These are phyloP conservation scores for Xylariaceae sp. DNA, from an alignment of 2,329 filamentous ascomycete species.

Conservation along the genomic window DNA sequence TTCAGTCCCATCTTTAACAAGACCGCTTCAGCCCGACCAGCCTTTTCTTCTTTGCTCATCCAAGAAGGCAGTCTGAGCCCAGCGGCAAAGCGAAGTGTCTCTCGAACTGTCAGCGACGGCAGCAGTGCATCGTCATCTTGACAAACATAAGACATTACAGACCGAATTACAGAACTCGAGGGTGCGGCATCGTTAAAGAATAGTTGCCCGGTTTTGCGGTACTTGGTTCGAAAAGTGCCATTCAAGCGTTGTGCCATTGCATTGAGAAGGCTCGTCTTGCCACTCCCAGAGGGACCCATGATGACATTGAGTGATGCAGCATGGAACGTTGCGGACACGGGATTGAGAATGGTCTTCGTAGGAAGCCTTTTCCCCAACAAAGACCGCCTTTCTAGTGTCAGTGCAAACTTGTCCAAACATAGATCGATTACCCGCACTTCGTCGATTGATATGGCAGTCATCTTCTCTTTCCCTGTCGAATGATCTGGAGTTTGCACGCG, in stretches of 20 bases:
- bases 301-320: slow-evolving; percentile 71
- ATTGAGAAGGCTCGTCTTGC: slow-evolving; percentile 73
- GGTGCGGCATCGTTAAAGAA: slow-evolving; percentile 69
- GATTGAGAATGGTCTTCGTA: slow-evolving; percentile 61
- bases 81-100: slow-evolving; percentile 70
- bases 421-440: slow-evolving; percentile 63
- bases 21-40: slow-evolving; percentile 66
- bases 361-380: slow-evolving; percentile 50
- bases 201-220: slow-evolving; percentile 60
- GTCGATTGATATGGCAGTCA: slow-evolving; percentile 51
- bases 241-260: slow-evolving; percentile 67
- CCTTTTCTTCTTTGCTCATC: slow-evolving; percentile 68
- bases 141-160: slow-evolving; percentile 73
- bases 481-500: slow-evolving; percentile 58
- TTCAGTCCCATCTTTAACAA: slow-evolving; percentile 74
- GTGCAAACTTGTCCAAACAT: slow-evolving; percentile 59
- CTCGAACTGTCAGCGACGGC: slow-evolving; percentile 71
- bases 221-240: slow-evolving; percentile 59
- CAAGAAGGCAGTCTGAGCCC: slow-evolving; percentile 67
- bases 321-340: slow-evolving; percentile 64
- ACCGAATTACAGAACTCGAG: slow-evolving; percentile 66
- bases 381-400: slow-evolving; percentile 62
- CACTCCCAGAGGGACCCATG: slow-evolving; percentile 76
- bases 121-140: slow-evolving; percentile 76
- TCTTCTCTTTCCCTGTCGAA: slow-evolving; percentile 69